Percentiles rank a stretch among this genome's conserved stretches.
phyloP scores from a whole-genome alignment of 192 early-diverging fungal genomes.

The Linnemannia zychae region DNA sequence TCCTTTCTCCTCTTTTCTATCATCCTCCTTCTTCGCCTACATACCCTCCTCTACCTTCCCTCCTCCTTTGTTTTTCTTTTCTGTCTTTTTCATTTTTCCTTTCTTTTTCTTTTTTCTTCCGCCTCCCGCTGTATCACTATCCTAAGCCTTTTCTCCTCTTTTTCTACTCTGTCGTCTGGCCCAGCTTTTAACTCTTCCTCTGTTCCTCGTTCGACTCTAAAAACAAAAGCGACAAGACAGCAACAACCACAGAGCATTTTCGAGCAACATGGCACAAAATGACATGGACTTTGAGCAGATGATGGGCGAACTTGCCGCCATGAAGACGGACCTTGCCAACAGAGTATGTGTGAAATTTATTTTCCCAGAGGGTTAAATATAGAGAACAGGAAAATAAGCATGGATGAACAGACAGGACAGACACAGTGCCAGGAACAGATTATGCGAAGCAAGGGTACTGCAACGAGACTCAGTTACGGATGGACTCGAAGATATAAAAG shows the following conservation, averaged over 20 bases:
- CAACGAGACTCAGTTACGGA: not conserved
- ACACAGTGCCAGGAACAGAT: not conserved
- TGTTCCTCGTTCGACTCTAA: not conserved
- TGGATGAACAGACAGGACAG: not conserved
- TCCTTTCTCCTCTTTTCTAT: not conserved
- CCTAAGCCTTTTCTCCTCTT: too few relatives aligned
- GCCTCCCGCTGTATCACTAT: not conserved
- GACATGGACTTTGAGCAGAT: slow-evolving; percentile 53
- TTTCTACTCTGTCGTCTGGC: too few relatives aligned
- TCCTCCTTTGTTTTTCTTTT: not conserved
- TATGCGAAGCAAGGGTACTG: not conserved
- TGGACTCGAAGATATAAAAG: not conserved
- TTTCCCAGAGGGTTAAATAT: slow-evolving; percentile 1
- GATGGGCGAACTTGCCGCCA: slow-evolving; percentile 54
- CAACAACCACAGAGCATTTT: slow-evolving; percentile 7
- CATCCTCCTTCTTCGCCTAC: not conserved
- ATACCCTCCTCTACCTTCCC: not conserved
- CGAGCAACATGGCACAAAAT: slow-evolving; percentile 24
- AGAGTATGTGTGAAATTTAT: slow-evolving; percentile 30
- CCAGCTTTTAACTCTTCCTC: not conserved
- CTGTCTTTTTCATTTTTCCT: not conserved
- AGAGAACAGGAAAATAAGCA: not conserved
- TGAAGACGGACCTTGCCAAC: slow-evolving; percentile 57
- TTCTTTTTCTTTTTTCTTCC: not conserved
- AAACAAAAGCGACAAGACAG: too few relatives aligned